Conservation (phyloP, 2,329 filamentous ascomycete species). For the Fusarium circinatum region DNA sequence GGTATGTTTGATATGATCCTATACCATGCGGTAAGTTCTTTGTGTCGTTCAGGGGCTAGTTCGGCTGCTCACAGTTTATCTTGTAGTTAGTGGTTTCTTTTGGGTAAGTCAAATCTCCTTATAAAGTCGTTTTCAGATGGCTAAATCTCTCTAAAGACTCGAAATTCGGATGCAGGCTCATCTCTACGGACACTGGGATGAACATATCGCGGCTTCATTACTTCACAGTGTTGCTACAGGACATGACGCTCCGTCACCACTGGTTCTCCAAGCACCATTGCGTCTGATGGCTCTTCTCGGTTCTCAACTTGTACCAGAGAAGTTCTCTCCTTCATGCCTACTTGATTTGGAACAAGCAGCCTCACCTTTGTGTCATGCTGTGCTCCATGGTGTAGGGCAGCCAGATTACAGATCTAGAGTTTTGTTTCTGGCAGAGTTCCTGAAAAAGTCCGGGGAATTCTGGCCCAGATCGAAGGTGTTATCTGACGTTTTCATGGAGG, state of each 20-base stretch:
- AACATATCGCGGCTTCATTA: neutral
- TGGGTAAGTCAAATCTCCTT: constrained; percentile 24
- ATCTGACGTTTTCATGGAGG: neutral
- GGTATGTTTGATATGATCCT: constrained; percentile 38
- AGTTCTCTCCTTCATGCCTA: constrained; percentile 39
- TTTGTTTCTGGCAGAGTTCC: constrained; percentile 15
- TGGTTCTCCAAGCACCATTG: constrained; percentile 31
- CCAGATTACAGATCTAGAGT: constrained; percentile 15
- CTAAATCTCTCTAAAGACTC: constrained; percentile 18
- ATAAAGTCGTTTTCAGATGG: neutral
- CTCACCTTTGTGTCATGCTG: constrained; percentile 18
- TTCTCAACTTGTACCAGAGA: constrained; percentile 22
- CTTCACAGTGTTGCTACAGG: neutral
- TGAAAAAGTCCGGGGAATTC: constrained; percentile 33
- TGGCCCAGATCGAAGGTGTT: constrained; percentile 30
- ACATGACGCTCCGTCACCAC: neutral
- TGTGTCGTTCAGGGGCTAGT: neutral
- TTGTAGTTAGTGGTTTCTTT: constrained; percentile 36
- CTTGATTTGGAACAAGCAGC: constrained; percentile 25
- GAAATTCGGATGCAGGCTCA: constrained; percentile 34
- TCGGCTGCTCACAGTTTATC: constrained; percentile 7
- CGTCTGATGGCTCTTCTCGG: constrained; percentile 33
- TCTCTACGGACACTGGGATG: neutral
- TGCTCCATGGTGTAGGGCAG: neutral
- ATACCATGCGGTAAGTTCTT: constrained; percentile 38